phyloP scores from a whole-genome alignment of 495 filamentous ascomycete genomes.

The Oidiodendron maius region DNA sequence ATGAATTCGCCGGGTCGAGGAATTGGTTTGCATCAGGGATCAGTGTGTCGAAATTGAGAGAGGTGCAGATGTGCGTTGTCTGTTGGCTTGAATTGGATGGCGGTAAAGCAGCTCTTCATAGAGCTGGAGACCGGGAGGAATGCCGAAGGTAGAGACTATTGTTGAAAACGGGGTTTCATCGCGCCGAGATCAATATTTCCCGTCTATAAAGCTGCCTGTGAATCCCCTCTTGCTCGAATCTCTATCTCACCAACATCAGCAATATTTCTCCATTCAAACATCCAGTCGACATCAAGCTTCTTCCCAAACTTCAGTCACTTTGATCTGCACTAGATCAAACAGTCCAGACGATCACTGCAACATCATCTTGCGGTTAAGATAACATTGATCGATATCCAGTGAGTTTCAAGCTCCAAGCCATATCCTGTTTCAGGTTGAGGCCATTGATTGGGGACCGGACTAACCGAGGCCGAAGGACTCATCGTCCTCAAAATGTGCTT shows the following conservation, averaged over 20 bases:
- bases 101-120: background rate
- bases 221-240: background rate
- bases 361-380: background rate
- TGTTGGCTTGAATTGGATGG: conserved; percentile 6
- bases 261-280: conserved; percentile 8
- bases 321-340: background rate
- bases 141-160: background rate
- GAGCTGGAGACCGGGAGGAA: background rate
- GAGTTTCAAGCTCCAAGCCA: background rate
- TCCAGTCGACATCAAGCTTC: conserved; percentile 3
- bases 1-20: conserved; percentile 2
- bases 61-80: conserved; percentile 16
- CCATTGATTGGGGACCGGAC: background rate
- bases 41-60: background rate
- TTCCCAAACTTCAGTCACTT: conserved; percentile 9
- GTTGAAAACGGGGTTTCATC: background rate
- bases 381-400: conserved; percentile 12
- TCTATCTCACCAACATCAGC: conserved; percentile 19
- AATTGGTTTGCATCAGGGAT: background rate
- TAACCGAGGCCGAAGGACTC: background rate
- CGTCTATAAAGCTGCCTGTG: conserved; percentile 17
- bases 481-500: conserved; percentile 78
- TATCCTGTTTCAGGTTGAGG: conserved; percentile 10
- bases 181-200: background rate
- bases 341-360: background rate